Evolutionary conservation across 106 monocot genomes (phyloP).

Genomic region (Alisma plantagoaquatica): DNA sequence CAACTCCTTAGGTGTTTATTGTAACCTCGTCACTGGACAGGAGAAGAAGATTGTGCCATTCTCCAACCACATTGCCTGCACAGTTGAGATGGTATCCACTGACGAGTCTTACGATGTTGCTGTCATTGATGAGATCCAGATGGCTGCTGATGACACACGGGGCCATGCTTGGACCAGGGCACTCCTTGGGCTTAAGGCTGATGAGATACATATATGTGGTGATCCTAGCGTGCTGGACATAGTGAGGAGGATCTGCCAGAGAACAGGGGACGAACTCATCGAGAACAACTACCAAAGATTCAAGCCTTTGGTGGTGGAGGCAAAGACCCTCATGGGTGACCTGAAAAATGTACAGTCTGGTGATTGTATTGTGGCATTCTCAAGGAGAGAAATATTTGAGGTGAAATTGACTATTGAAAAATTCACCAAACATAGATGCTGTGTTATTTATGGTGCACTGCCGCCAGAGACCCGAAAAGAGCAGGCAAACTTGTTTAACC

Average conservation of each 20-base stretch:
- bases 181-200: conserved; percentile 84
- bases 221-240: conserved; percentile 82
- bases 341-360: conserved; percentile 73
- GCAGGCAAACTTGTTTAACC: conserved; percentile 84
- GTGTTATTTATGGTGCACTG: conserved; percentile 96
- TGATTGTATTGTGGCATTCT: conserved; percentile 93
- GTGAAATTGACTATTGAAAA: conserved; percentile 87
- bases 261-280: conserved; percentile 77
- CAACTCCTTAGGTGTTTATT: conserved; percentile 77
- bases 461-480: conserved; percentile 89
- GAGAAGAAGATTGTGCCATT: conserved; percentile 82
- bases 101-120: conserved; percentile 82
- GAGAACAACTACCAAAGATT: conserved; percentile 67
- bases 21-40: conserved; percentile 82
- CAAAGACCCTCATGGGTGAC: conserved; percentile 68
- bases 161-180: conserved; percentile 93
- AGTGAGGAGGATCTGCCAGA: conserved; percentile 59
- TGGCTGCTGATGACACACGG: conserved; percentile 69
- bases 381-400: conserved; percentile 94
- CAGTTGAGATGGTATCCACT: conserved; percentile 81
- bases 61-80: conserved; percentile 75
- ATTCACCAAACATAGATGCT: conserved; percentile 80
- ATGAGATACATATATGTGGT: conserved; percentile 95
- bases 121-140: conserved; percentile 91
- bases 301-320: conserved; percentile 94